Evolutionary conservation across 805 yeast genomes (phyloP).

Genomic region (Saccharomycopsis malanga): DNA sequence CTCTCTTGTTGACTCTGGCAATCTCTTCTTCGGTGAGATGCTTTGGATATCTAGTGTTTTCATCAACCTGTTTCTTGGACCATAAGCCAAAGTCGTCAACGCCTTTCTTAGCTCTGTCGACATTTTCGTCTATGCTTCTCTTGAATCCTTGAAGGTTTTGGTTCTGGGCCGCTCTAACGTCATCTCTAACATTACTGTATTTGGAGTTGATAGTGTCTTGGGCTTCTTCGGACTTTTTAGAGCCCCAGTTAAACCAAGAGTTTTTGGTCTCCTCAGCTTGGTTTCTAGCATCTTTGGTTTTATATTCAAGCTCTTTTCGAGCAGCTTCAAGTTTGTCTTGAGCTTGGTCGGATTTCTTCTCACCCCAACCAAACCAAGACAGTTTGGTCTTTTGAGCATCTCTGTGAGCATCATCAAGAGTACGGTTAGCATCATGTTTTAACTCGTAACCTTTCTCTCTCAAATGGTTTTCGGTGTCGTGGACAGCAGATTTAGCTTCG

Average conservation of each 20-base stretch:
- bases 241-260: constrained; percentile 32
- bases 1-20: constrained; percentile 31
- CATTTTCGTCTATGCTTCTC: constrained; percentile 6
- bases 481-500: constrained; percentile 7
- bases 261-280: constrained; percentile 25
- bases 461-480: constrained; percentile 11
- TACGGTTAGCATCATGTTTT: constrained; percentile 28
- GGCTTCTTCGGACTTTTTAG: constrained; percentile 13
- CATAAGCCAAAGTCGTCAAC: constrained; percentile 17
- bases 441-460: constrained; percentile 1
- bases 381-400: constrained; percentile 31
- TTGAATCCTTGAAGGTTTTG: constrained; percentile 6
- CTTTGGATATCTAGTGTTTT: constrained; percentile 24
- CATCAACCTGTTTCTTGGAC: constrained; percentile 21
- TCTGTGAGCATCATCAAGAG: constrained; percentile 31
- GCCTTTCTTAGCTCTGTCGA: constrained; percentile 16
- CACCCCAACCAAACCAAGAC: constrained; percentile 28
- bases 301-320: constrained; percentile 23
- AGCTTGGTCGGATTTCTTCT: constrained; percentile 26
- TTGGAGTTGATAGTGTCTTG: constrained; percentile 14
- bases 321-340: constrained; percentile 25
- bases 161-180: constrained; percentile 7
- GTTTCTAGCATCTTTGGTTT: constrained; percentile 22
- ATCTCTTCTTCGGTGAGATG: constrained; percentile 29
- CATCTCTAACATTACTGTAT: constrained; percentile 16